Evolutionary conservation across 1,139 yeast genomes (phyloP).

Genomic region (Pichia sp.): DNA sequence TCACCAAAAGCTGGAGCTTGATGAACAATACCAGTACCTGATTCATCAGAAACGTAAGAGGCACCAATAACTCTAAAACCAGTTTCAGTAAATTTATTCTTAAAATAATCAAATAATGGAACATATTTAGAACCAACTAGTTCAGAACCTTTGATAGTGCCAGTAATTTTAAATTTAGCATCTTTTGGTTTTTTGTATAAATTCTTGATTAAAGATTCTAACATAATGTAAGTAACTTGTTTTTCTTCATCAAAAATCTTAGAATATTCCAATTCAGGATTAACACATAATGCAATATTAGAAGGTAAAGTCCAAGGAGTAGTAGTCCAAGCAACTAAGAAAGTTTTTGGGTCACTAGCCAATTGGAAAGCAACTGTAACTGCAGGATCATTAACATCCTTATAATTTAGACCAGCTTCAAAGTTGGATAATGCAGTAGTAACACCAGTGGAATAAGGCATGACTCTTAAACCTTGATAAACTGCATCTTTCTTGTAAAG

Average conservation of each 20-base stretch:
- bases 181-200: slow-evolving; percentile 90
- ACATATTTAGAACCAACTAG: slow-evolving; percentile 72
- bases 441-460: slow-evolving; percentile 98
- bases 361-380: slow-evolving; percentile 87
- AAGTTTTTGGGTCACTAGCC: slow-evolving; percentile 70
- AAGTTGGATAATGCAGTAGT: slow-evolving; percentile 96
- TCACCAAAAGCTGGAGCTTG: slow-evolving; percentile 99
- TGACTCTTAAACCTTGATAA: slow-evolving; percentile 90
- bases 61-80: slow-evolving; percentile 81
- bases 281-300: slow-evolving; percentile 83
- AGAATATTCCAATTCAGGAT: slow-evolving; percentile 85
- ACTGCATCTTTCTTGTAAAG: slow-evolving; percentile 79
- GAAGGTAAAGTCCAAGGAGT: slow-evolving; percentile 99
- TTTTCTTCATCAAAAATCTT: slow-evolving; percentile 87
- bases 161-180: slow-evolving; percentile 81
- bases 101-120: slow-evolving; percentile 80
- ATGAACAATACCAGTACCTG: slow-evolving; percentile 99
- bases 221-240: slow-evolving; percentile 69
- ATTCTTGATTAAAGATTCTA: slow-evolving; percentile 75
- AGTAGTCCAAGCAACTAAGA: slow-evolving; percentile 96
- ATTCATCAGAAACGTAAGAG: slow-evolving; percentile 81
- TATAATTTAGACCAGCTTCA: slow-evolving; percentile 97
- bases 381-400: slow-evolving; percentile 96
- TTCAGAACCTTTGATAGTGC: slow-evolving; percentile 70
- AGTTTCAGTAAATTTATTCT: slow-evolving; percentile 62